Evolutionary conservation across 2,329 filamentous ascomycete species (phyloP).

Genomic region (Conoideocrella luteorostrata): DNA sequence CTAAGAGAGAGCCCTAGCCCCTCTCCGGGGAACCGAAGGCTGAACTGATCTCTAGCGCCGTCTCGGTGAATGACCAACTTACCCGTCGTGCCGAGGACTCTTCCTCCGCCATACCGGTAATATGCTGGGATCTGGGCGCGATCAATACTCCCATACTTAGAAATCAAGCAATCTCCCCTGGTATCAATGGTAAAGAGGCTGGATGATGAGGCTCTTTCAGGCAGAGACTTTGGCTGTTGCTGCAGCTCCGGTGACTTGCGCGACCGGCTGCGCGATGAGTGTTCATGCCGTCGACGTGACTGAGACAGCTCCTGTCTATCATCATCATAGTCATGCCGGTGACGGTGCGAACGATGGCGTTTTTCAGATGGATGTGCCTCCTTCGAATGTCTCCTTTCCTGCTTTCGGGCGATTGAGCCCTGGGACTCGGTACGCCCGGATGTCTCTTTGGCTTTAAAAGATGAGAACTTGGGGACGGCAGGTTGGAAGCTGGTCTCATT

Average conservation of each 20-base stretch:
- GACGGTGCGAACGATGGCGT: constrained; percentile 8
- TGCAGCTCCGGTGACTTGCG: neutral
- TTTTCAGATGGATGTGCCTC: constrained; percentile 7
- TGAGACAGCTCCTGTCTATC: neutral
- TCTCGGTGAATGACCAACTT: constrained; percentile 62
- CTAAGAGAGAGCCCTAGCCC: constrained; percentile 30
- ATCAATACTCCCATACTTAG: constrained; percentile 64
- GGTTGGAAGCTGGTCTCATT: constrained; percentile 17
- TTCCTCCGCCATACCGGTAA: constrained; percentile 59
- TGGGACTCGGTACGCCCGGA: constrained; percentile 27
- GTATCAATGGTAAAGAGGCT: constrained; percentile 57
- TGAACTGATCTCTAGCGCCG: constrained; percentile 50
- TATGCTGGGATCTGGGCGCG: constrained; percentile 67
- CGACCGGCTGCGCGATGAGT: neutral
- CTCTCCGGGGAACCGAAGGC: constrained; percentile 38
- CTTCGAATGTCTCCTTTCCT: constrained; percentile 11
- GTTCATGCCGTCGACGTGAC: constrained; percentile 1
- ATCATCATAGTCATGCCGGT: too few relatives aligned
- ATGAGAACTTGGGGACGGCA: constrained; percentile 60
- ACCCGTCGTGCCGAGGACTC: constrained; percentile 59
- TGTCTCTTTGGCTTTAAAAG: constrained; percentile 51
- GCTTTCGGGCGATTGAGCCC: constrained; percentile 10
- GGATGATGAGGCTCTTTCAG: constrained; percentile 10
- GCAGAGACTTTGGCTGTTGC: constrained; percentile 4
- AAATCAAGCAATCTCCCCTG: constrained; percentile 69